Evolutionary conservation across 2,329 filamentous ascomycete genomes (phyloP).

Genomic region (Fusarium phyllophilum): DNA sequence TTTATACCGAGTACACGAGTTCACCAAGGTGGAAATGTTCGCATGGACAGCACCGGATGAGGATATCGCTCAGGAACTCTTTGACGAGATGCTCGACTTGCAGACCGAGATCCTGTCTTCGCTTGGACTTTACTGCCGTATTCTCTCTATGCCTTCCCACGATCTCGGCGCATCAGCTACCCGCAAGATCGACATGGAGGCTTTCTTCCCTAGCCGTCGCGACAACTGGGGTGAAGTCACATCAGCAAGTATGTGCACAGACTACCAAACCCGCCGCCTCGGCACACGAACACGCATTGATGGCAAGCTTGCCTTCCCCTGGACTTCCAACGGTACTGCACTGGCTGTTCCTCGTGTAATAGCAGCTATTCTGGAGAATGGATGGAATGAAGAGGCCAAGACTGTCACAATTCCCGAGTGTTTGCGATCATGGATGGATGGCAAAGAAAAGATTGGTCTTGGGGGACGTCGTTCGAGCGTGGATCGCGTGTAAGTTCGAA

Average conservation of each 20-base stretch:
- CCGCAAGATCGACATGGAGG: conserved; percentile 93
- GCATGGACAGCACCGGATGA: conserved; percentile 79
- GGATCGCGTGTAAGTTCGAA: conserved; percentile 41
- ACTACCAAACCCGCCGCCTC: conserved; percentile 89
- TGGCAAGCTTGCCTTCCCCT: conserved; percentile 76
- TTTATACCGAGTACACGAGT: conserved; percentile 96
- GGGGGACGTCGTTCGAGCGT: conserved; percentile 43
- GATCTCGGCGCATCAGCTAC: conserved; percentile 91
- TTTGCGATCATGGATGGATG: conserved; percentile 86
- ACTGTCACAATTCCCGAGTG: conserved; percentile 81
- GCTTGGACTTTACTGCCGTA: conserved; percentile 83
- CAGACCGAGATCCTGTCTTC: conserved; percentile 84
- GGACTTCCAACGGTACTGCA: conserved; percentile 94
- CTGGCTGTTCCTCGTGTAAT: conserved; percentile 90
- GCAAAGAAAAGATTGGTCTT: conserved; percentile 70
- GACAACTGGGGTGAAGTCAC: conserved; percentile 90
- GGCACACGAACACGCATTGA: conserved; percentile 74
- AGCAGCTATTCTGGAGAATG: conserved; percentile 89
- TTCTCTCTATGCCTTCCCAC: conserved; percentile 89
- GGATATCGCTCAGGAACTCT: conserved; percentile 65
- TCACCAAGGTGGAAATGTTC: conserved; percentile 98
- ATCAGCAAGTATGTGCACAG: conserved; percentile 88
- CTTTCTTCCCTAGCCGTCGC: conserved; percentile 85
- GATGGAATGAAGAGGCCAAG: conserved; percentile 78
- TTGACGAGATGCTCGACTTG: conserved; percentile 86